phyloP scores from a whole-genome alignment of 306 rosid species.

The Elaeagnus macrophylla region DNA sequence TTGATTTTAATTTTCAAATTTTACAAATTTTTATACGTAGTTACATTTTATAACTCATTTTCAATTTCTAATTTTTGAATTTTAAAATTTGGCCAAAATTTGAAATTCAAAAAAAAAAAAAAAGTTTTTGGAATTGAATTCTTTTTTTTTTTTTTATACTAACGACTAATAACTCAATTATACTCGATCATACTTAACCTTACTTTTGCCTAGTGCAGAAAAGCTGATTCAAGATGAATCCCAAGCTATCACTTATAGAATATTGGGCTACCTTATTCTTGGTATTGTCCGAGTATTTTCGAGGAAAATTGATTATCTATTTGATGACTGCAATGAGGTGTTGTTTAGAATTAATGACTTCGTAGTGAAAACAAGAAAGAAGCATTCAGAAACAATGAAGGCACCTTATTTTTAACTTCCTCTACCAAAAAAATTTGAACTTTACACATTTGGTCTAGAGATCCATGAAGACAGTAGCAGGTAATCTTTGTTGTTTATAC shows the following conservation, averaged over 20 bases:
- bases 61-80: no score
- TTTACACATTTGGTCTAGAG: slow-evolving; percentile 70
- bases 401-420: slow-evolving; percentile 35
- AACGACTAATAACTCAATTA: no score
- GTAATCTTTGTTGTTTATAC: slow-evolving; percentile 31
- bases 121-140: no score
- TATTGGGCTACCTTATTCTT: slow-evolving; percentile 73
- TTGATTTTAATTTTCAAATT: no score
- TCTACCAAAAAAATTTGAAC: slow-evolving; percentile 55
- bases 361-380: slow-evolving; percentile 24
- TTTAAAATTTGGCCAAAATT: no score
- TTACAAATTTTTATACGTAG: no score
- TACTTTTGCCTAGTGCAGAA: slow-evolving; percentile 40
- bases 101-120: no score
- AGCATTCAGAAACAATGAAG: slow-evolving; percentile 23
- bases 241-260: slow-evolving; percentile 49
- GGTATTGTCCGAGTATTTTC: slow-evolving; percentile 77
- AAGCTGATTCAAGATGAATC: slow-evolving; percentile 56
- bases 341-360: slow-evolving; percentile 43
- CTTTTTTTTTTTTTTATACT: no score
- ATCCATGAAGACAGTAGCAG: slow-evolving; percentile 42
- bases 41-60: no score
- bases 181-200: no score
- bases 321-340: slow-evolving; percentile 47
- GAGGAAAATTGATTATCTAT: slow-evolving; percentile 57